These are phyloP conservation scores for Penicillium sp. DNA, from an alignment of 2,329 filamentous ascomycete genomes.

Conservation along the genomic window DNA sequence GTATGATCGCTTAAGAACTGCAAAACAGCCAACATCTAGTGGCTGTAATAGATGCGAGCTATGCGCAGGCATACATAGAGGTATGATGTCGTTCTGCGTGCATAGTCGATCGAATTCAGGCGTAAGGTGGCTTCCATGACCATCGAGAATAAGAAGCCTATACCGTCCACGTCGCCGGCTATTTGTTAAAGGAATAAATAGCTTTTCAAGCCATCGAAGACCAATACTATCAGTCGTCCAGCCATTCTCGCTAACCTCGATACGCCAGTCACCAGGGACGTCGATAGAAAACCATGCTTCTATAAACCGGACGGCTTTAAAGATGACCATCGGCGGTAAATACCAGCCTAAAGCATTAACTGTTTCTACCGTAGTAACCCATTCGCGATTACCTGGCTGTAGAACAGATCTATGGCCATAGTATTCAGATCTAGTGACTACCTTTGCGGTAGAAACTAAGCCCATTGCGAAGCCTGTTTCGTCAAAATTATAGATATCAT, in stretches of 20 bases:
- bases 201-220: constrained; percentile 34
- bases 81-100: constrained; percentile 38
- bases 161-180: constrained; percentile 23
- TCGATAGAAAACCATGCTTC: constrained; percentile 3
- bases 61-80: constrained; percentile 36
- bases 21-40: background rate
- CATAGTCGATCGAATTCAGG: constrained; percentile 26
- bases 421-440: no score
- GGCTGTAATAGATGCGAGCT: constrained; percentile 10
- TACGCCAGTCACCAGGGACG: background rate
- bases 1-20: no score
- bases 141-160: constrained; percentile 39
- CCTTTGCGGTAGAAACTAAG: no score
- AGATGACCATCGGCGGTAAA: background rate
- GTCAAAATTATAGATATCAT: no score
- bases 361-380: background rate
- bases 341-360: background rate
- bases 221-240: constrained; percentile 36
- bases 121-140: constrained; percentile 27
- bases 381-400: no score
- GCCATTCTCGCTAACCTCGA: constrained; percentile 14
- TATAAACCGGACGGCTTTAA: background rate
- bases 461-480: no score
- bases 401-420: no score
- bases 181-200: constrained; percentile 33